Conservation (phyloP, 2,329 filamentous ascomycete species). For the Stemphylium lycopersici region DNA sequence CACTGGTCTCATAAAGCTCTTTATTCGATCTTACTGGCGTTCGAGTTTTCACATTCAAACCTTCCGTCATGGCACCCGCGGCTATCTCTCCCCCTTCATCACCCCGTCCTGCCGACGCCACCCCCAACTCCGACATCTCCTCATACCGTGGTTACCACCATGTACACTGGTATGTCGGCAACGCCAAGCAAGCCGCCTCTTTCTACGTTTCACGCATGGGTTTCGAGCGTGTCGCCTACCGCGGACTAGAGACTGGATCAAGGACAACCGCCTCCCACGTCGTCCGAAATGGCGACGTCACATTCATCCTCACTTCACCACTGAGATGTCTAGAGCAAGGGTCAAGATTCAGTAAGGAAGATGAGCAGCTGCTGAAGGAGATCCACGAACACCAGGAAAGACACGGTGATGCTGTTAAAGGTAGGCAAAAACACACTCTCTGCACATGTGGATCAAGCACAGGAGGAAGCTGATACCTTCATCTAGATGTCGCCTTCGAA, state of each 20-base stretch:
- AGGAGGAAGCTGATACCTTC: neutral
- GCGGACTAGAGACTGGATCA: constrained; percentile 85
- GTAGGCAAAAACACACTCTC: constrained; percentile 21
- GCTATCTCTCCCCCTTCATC: constrained; percentile 53
- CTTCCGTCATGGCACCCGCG: constrained; percentile 38
- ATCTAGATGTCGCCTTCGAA: constrained; percentile 84
- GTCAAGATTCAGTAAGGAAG: constrained; percentile 54
- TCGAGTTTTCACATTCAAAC: neutral
- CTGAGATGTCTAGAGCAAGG: constrained; percentile 59
- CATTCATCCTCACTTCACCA: constrained; percentile 84
- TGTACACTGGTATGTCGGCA: constrained; percentile 95
- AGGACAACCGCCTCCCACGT: constrained; percentile 84
- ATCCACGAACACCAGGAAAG: constrained; percentile 83
- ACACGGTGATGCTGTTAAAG: constrained; percentile 90
- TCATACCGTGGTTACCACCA: constrained; percentile 86
- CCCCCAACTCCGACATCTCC: constrained; percentile 44
- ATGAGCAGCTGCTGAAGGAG: constrained; percentile 70
- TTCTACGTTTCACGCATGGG: constrained; percentile 90
- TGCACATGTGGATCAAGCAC: neutral
- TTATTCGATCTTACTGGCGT: neutral
- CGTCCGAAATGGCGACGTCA: constrained; percentile 74
- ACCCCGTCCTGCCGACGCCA: constrained; percentile 28
- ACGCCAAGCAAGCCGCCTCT: constrained; percentile 90
- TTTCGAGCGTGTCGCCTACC: constrained; percentile 81
- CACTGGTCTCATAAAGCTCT: neutral